These are phyloP conservation scores for Fusarium duplospermum DNA, from an alignment of 2,329 filamentous ascomycete genomes.

Conservation along the genomic window DNA sequence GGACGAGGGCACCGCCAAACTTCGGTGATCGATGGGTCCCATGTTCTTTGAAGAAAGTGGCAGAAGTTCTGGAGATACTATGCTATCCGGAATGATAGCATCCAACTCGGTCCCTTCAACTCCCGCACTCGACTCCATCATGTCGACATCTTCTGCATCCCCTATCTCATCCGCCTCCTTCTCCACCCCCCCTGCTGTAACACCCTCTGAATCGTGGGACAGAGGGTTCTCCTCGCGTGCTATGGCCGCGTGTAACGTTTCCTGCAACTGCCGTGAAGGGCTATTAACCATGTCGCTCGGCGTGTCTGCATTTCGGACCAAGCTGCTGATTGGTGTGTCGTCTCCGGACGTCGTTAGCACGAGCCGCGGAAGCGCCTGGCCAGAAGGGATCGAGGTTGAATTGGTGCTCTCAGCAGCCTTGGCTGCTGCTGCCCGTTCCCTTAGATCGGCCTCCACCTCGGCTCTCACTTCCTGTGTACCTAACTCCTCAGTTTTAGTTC, in stretches of 20 bases:
- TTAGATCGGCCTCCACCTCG: conserved; percentile 37
- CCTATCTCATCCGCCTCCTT: background rate
- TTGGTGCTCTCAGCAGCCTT: conserved; percentile 29
- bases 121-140: background rate
- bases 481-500: conserved; percentile 41
- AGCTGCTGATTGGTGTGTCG: conserved; percentile 37
- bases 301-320: conserved; percentile 37
- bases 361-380: conserved; percentile 40
- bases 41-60: conserved; percentile 16
- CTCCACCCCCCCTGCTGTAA: background rate
- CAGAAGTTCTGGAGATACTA: conserved; percentile 27
- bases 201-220: background rate
- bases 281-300: conserved; percentile 31
- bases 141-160: conserved; percentile 4
- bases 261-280: conserved; percentile 34
- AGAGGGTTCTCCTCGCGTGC: conserved; percentile 1
- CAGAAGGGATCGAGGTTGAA: conserved; percentile 46
- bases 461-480: conserved; percentile 47
- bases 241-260: conserved; percentile 22
- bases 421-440: conserved; percentile 26
- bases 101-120: conserved; percentile 21
- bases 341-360: conserved; percentile 35
- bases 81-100: conserved; percentile 41
- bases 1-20: conserved; percentile 32
- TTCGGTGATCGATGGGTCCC: conserved; percentile 10